Conservation (phyloP, 2,329 filamentous ascomycete species). For the Pyrenochaeta sp. region DNA sequence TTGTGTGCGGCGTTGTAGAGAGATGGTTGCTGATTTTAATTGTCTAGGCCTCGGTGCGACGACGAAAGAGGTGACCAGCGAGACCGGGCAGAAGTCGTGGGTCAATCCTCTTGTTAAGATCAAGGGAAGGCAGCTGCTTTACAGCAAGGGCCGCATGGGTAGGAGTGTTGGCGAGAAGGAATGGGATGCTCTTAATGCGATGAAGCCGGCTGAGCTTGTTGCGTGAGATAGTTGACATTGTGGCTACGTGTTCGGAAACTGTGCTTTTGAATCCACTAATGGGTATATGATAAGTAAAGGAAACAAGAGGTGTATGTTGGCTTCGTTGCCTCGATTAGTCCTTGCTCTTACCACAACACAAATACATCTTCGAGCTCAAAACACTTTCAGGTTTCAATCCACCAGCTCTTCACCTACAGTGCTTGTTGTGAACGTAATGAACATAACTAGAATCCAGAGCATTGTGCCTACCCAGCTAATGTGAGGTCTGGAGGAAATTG, state of each 20-base stretch:
- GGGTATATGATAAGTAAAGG: not conserved
- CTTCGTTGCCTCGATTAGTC: too few relatives aligned
- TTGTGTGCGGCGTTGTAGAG: not conserved
- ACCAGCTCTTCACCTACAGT: too few relatives aligned
- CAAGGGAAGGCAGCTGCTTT: slow-evolving; percentile 6
- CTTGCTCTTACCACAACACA: too few relatives aligned
- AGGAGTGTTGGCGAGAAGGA: slow-evolving; percentile 13
- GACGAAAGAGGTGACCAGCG: slow-evolving; percentile 12
- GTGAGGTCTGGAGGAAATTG: not conserved
- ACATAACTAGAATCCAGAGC: too few relatives aligned
- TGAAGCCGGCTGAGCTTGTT: not conserved
- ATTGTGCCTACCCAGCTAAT: too few relatives aligned
- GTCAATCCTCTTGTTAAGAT: slow-evolving; percentile 15
- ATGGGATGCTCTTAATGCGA: slow-evolving; percentile 1
- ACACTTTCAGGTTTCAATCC: too few relatives aligned
- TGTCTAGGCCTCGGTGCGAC: slow-evolving; percentile 14
- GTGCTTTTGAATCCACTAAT: not conserved
- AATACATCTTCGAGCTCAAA: too few relatives aligned
- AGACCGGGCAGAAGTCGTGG: slow-evolving; percentile 17
- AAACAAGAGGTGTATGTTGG: too few relatives aligned
- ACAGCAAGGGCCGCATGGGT: slow-evolving; percentile 19
- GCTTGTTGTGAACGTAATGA: too few relatives aligned
- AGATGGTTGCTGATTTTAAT: not conserved
- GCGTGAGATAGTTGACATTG: not conserved
- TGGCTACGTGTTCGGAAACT: not conserved